Percentiles rank a stretch among this genome's conserved stretches.
Conservation (phyloP, 345 rosid genomes). For the Limnanthes douglasii region DNA sequence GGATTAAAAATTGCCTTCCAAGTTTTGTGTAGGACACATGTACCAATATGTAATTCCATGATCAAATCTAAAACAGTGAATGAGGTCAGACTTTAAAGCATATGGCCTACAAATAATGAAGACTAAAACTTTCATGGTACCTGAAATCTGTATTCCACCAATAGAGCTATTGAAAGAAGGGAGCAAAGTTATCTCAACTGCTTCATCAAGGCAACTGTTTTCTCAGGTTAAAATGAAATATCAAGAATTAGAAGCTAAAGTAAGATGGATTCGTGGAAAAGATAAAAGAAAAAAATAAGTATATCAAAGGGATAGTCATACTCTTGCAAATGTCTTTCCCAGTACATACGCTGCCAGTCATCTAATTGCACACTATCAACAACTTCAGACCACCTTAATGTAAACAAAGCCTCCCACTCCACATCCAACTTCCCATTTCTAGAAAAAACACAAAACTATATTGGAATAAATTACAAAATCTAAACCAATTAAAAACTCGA, state of each 20-base stretch:
- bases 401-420: slow-evolving; percentile 50
- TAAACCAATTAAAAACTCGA: no score
- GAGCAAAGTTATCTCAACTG: slow-evolving; percentile 47
- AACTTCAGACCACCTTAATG: slow-evolving; percentile 51
- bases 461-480: neutral
- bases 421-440: slow-evolving; percentile 30
- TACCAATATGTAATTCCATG: neutral
- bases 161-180: slow-evolving; percentile 50
- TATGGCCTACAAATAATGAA: neutral
- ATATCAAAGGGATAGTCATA: slow-evolving; percentile 12
- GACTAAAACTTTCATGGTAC: slow-evolving; percentile 16
- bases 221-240: slow-evolving; percentile 12
- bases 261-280: neutral
- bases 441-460: slow-evolving; percentile 1
- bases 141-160: slow-evolving; percentile 39
- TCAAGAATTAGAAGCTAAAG: neutral
- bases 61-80: neutral
- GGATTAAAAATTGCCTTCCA: no score
- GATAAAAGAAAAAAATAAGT: neutral
- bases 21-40: neutral
- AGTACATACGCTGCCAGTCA: slow-evolving; percentile 66
- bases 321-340: slow-evolving; percentile 82
- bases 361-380: slow-evolving; percentile 11
- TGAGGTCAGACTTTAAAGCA: no score
- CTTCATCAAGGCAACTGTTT: slow-evolving; percentile 87